These are phyloP conservation scores for Fusarium sp. DNA, from an alignment of 2,329 filamentous ascomycete species.

Conservation along the genomic window DNA sequence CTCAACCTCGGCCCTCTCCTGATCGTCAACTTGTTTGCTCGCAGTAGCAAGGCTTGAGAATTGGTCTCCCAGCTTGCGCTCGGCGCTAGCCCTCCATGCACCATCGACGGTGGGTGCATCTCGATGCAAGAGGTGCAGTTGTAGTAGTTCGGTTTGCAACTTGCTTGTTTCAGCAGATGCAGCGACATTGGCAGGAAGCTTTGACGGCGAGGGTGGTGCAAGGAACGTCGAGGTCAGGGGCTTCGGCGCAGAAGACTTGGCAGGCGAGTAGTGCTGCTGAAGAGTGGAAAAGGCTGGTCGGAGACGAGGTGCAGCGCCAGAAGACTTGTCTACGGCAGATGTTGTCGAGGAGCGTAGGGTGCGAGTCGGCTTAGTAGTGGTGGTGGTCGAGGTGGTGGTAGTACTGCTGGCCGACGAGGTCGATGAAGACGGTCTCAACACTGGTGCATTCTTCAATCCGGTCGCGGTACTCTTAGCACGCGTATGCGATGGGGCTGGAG, in stretches of 20 bases:
- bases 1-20: slow-evolving; percentile 60
- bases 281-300: slow-evolving; percentile 70
- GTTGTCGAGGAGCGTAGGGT: slow-evolving; percentile 27
- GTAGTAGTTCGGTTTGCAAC: slow-evolving; percentile 73
- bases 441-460: slow-evolving; percentile 41
- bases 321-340: slow-evolving; percentile 34
- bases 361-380: slow-evolving; percentile 34
- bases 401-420: slow-evolving; percentile 40
- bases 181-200: slow-evolving; percentile 69
- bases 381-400: slow-evolving; percentile 31
- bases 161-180: slow-evolving; percentile 67
- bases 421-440: slow-evolving; percentile 48
- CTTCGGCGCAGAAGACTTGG: slow-evolving; percentile 70
- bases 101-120: slow-evolving; percentile 57
- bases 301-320: slow-evolving; percentile 48
- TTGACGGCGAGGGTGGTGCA: slow-evolving; percentile 70
- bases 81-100: slow-evolving; percentile 69
- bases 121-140: slow-evolving; percentile 72
- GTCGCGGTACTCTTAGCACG: slow-evolving; percentile 51
- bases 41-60: slow-evolving; percentile 56
- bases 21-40: slow-evolving; percentile 50
- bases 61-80: slow-evolving; percentile 57
- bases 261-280: slow-evolving; percentile 75
- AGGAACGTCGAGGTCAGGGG: slow-evolving; percentile 68
- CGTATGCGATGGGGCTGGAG: slow-evolving; percentile 39